phyloP scores from a whole-genome alignment of 257 asterid genomes.

The Ballota nigra region DNA sequence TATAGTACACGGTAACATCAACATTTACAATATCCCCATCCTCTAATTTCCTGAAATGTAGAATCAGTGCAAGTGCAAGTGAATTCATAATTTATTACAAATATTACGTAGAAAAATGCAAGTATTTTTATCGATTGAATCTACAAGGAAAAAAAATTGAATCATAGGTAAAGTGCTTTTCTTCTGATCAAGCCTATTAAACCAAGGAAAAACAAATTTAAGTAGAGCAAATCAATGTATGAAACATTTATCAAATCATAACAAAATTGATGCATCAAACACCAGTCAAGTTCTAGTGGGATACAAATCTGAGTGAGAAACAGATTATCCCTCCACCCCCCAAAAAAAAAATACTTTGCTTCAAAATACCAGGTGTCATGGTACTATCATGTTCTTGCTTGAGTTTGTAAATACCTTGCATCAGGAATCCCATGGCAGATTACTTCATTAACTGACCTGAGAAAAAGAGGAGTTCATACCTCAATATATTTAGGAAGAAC shows the following conservation, averaged over 20 bases:
- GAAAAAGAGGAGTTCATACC: slow-evolving; percentile 23
- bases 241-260: background rate
- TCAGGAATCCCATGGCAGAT: slow-evolving; percentile 99
- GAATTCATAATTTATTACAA: slow-evolving; percentile 1
- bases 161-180: background rate
- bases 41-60: slow-evolving; percentile 71
- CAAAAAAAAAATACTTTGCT: background rate
- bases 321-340: slow-evolving; percentile 15
- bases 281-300: background rate
- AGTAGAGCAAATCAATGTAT: background rate
- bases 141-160: background rate
- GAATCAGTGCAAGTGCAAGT: slow-evolving; percentile 6
- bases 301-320: background rate
- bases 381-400: slow-evolving; percentile 9
- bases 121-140: background rate
- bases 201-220: background rate
- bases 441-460: slow-evolving; percentile 95
- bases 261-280: background rate
- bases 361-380: background rate
- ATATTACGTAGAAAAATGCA: background rate
- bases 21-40: slow-evolving; percentile 97
- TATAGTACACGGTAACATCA: slow-evolving; percentile 80
- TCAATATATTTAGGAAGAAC: slow-evolving; percentile 15
- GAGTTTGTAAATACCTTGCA: slow-evolving; percentile 66
- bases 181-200: background rate